Percentiles rank a stretch among this genome's conserved stretches.
Conservation (phyloP, 768 basidiomycete species). For the Mycena capillaripes region DNA sequence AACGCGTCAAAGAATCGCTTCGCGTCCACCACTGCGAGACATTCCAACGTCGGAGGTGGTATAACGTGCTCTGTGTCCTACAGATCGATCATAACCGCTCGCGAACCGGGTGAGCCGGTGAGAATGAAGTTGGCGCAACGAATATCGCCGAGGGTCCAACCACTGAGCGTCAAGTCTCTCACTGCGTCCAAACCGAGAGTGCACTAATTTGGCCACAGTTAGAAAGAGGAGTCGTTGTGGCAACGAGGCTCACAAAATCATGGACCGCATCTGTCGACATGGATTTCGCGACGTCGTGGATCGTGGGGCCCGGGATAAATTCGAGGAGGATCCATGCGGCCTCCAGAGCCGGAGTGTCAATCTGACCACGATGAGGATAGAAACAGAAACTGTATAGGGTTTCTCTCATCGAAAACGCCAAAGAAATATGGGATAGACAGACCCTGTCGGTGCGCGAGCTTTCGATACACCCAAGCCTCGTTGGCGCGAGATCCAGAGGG, state of each 20-base stretch:
- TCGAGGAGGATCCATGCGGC: conserved; percentile 21
- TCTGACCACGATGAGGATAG: conserved; percentile 9
- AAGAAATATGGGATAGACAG: conserved; percentile 14
- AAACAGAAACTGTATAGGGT: neutral
- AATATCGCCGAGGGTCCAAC: conserved; percentile 12
- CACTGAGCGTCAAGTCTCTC: conserved; percentile 6
- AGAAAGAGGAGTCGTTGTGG: neutral
- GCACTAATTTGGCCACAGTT: conserved; percentile 1
- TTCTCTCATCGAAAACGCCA: conserved; percentile 2
- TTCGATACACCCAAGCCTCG: conserved; percentile 15
- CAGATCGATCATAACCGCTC: conserved; percentile 18
- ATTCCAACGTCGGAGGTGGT: neutral
- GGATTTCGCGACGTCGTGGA: conserved; percentile 12
- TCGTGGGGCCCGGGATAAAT: conserved; percentile 16
- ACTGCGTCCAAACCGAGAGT: conserved; percentile 15
- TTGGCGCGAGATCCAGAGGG: too few relatives aligned
- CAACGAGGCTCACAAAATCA: conserved; percentile 9
- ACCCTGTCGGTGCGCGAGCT: conserved; percentile 7
- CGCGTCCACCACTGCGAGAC: conserved; percentile 11
- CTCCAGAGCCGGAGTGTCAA: conserved; percentile 18
- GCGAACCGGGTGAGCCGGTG: neutral
- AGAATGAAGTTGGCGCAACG: conserved; percentile 15
- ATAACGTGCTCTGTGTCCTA: conserved; percentile 6
- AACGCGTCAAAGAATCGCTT: conserved; percentile 9
- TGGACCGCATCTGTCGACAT: neutral